Percentiles rank a stretch among this genome's conserved stretches.
Conservation (phyloP, 2,329 filamentous ascomycete genomes). For the Aspergillus ruber region DNA sequence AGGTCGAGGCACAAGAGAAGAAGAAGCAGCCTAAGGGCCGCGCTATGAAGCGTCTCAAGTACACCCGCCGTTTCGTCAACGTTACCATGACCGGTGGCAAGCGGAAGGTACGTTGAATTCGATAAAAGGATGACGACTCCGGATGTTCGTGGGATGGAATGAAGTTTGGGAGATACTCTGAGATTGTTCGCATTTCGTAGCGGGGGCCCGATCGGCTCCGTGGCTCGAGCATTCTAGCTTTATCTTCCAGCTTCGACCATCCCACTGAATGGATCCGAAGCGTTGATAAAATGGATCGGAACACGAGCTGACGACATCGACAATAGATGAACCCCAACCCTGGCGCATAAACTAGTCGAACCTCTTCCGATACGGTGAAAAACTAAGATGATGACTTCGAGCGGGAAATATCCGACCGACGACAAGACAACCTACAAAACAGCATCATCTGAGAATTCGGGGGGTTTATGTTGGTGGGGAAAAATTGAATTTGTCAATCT, state of each 20-base stretch:
- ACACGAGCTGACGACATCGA: neutral
- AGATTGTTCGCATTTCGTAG: no score
- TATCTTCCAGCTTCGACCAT: no score
- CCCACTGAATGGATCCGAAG: no score
- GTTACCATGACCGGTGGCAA: constrained; percentile 96
- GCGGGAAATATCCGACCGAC: neutral
- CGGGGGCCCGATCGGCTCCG: neutral
- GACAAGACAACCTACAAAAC: constrained; percentile 1
- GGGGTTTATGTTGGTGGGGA: constrained; percentile 1
- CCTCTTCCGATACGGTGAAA: constrained; percentile 3
- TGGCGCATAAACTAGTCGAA: neutral
- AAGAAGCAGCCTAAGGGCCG: constrained; percentile 94
- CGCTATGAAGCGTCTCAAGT: constrained; percentile 92
- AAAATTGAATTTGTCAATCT: neutral
- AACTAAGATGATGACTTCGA: constrained; percentile 2
- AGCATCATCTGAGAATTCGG: neutral
- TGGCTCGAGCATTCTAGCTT: no score
- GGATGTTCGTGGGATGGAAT: no score
- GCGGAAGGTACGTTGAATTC: constrained; percentile 68
- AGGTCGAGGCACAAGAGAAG: constrained; percentile 58
- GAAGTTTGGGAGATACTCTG: no score
- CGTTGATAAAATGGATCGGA: neutral
- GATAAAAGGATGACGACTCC: neutral
- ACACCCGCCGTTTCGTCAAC: constrained; percentile 97
- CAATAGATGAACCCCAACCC: constrained; percentile 81